Evolutionary conservation across 2,329 filamentous ascomycete genomes (phyloP).

Genomic region (Pseudogymnoascus sp.): DNA sequence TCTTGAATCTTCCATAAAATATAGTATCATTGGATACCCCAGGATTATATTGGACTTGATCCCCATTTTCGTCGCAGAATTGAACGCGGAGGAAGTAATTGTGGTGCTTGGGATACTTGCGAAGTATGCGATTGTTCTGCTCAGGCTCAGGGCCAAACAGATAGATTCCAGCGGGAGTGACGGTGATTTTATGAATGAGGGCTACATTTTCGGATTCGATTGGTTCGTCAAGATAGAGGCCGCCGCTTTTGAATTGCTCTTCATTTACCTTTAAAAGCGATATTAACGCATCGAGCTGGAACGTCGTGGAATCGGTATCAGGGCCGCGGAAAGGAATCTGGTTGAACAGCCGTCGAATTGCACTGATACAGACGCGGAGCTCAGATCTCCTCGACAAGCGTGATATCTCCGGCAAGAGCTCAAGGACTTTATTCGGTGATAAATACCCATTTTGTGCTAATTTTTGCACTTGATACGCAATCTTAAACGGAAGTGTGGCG

Average conservation of each 20-base stretch:
- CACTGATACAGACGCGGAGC: slow-evolving; percentile 41
- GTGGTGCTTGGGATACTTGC: slow-evolving; percentile 52
- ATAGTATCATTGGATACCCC: slow-evolving; percentile 43
- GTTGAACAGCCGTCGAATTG: slow-evolving; percentile 45
- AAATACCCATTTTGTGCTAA: slow-evolving; percentile 58
- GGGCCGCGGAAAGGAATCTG: slow-evolving; percentile 49
- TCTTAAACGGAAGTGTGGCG: slow-evolving; percentile 39
- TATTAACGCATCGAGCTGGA: slow-evolving; percentile 36
- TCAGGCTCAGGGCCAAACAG: slow-evolving; percentile 58
- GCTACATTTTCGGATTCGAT: slow-evolving; percentile 19
- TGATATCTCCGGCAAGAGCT: slow-evolving; percentile 37
- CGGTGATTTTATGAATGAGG: slow-evolving; percentile 25
- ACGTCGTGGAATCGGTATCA: slow-evolving; percentile 37
- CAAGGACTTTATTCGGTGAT: slow-evolving; percentile 43
- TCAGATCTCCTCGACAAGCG: slow-evolving; percentile 23
- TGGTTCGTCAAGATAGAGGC: slow-evolving; percentile 19
- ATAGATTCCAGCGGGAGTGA: slow-evolving; percentile 52
- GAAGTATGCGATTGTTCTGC: slow-evolving; percentile 61
- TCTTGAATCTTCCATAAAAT: slow-evolving; percentile 51
- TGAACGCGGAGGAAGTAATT: slow-evolving; percentile 63
- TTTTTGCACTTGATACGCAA: slow-evolving; percentile 56
- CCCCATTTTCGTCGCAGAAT: slow-evolving; percentile 67
- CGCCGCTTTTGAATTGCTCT: slow-evolving; percentile 23
- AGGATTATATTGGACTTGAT: slow-evolving; percentile 51
- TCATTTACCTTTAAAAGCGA: slow-evolving; percentile 36